Conservation (phyloP, 345 rosid genomes). For the Eucalyptus pauciflora region DNA sequence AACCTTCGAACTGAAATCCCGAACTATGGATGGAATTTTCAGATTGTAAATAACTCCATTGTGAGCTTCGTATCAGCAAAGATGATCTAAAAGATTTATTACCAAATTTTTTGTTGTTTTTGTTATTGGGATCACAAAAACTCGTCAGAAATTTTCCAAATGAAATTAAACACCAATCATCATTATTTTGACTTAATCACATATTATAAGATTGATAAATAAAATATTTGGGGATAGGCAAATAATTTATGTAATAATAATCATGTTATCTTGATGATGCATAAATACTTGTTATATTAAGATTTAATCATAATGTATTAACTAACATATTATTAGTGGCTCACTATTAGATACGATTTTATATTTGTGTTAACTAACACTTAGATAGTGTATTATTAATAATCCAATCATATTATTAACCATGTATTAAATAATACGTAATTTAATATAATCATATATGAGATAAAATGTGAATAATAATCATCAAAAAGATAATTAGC, state of each 20-base stretch:
- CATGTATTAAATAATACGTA: background rate
- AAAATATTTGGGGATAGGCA: background rate
- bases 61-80: too few species aligned
- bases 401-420: background rate
- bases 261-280: background rate
- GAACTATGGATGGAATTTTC: too few species aligned
- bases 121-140: too few species aligned
- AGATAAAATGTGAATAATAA: background rate
- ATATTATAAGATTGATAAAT: background rate
- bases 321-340: background rate
- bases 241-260: background rate
- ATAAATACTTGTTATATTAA: background rate
- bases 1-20: too few species aligned
- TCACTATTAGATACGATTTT: background rate
- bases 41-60: too few species aligned
- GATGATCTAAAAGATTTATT: too few species aligned
- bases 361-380: background rate
- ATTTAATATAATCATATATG: background rate
- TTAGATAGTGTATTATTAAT: background rate
- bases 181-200: background rate
- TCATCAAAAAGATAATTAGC: too few species aligned
- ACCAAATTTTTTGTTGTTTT: too few species aligned
- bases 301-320: background rate
- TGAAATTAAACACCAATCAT: background rate
- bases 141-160: too few species aligned